Base-by-base conservation (phyloP, 331 rosid genomes). In the Stylosanthes scabra region DNA sequence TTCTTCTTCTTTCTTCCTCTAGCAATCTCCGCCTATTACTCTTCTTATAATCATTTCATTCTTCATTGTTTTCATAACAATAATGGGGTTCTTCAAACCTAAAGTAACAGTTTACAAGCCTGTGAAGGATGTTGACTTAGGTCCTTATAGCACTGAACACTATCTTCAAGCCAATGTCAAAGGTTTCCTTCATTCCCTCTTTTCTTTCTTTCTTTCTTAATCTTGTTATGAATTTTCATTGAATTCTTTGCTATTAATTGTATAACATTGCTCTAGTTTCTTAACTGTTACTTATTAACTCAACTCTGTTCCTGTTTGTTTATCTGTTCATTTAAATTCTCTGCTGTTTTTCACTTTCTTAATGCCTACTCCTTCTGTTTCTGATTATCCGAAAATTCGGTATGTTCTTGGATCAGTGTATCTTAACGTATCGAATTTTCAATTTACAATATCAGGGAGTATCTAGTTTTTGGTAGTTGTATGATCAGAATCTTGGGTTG, bases 161-260 rank as follows among this genome's bases (percentile, higher is more conserved):
- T 93, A 93, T 81, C 87, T 87, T 41, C 89, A 67, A 73, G 96
- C 98, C 63, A 72, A 91, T 78, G 98, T 93, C 78, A 91, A 91
- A 89, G 98, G 98, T 91, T 45, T 59, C 77, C 51, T 11, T n/a
- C n/a, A n/a, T n/a, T n/a, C n/a, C n/a, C n/a, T n/a, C n/a, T n/a
- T n/a, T n/a, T n/a, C n/a, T n/a, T n/a, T n/a, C n/a, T n/a, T n/a
- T n/a, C n/a, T n/a, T n/a, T n/a, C n/a, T n/a, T n/a, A n/a, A n/a
- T n/a, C n/a, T n/a, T n/a, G n/a, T n/a, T n/a, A n/a, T 49, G 1
- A 2, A 50, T 29, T 62, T 41, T 12, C 45, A 41, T 7, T 29
- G 14, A 55, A 28, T 64, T 31, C 41, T 54, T 54, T 64, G 41
- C 15, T 15, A 10, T 47, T 50, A 11, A 37, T n/a, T n/a, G n/a